Evolutionary conservation across 1,139 yeast species (phyloP).

Genomic region (Debaryomyces udenii): DNA sequence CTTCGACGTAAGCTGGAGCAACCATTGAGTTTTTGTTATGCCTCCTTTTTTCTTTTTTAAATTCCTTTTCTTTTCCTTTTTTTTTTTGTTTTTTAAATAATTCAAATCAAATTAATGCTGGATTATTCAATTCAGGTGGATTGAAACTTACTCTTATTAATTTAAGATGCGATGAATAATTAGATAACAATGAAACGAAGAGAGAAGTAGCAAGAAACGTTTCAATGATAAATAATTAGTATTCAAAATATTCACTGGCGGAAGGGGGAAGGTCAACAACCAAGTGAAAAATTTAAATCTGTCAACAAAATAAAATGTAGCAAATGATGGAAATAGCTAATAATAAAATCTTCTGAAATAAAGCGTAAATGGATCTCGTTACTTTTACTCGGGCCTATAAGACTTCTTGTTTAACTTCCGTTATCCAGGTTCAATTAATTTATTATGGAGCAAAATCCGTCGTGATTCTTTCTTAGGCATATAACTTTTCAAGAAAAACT

Average conservation of each 20-base stretch:
- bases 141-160: constrained; percentile 47
- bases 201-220: constrained; percentile 59
- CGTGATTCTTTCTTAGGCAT: constrained; percentile 54
- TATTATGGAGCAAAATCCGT: constrained; percentile 32
- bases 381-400: background rate
- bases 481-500: constrained; percentile 24
- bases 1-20: constrained; percentile 47
- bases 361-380: background rate
- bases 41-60: too few relatives aligned
- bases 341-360: constrained; percentile 2
- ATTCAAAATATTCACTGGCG: constrained; percentile 30
- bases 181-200: constrained; percentile 41
- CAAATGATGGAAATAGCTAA: constrained; percentile 8
- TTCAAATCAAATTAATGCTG: background rate
- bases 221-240: constrained; percentile 25
- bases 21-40: constrained; percentile 39
- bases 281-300: constrained; percentile 30
- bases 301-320: constrained; percentile 21
- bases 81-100: constrained; percentile 12
- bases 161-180: constrained; percentile 9
- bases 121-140: constrained; percentile 26
- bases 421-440: constrained; percentile 49
- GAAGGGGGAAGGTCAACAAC: constrained; percentile 42
- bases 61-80: constrained; percentile 9
- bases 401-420: constrained; percentile 20